Percentiles rank a stretch among this genome's conserved stretches.
These are phyloP conservation scores for Vinca minor DNA, from an alignment of 257 asterid species.

Conservation along the genomic window DNA sequence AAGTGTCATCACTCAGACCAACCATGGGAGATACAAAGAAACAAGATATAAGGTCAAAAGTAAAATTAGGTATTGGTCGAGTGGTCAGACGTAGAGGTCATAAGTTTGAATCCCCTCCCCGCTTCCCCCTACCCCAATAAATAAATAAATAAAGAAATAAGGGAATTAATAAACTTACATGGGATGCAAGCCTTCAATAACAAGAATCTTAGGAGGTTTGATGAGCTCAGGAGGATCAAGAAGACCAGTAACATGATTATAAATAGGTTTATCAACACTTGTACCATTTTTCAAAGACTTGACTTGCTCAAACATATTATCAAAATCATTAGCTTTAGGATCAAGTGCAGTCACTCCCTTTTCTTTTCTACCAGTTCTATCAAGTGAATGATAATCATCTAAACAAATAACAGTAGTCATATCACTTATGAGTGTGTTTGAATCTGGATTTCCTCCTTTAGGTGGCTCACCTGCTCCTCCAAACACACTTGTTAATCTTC, in stretches of 20 bases:
- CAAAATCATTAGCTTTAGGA: conserved; percentile 80
- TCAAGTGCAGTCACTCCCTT: conserved; percentile 95
- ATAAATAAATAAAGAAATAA: too few relatives aligned
- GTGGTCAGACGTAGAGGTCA: too few relatives aligned
- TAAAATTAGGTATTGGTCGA: too few relatives aligned
- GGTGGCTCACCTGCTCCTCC: conserved; percentile 99
- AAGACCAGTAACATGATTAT: conserved; percentile 80
- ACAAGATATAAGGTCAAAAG: too few relatives aligned
- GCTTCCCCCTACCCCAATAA: too few relatives aligned
- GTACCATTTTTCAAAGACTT: conserved; percentile 67
- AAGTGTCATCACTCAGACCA: too few relatives aligned
- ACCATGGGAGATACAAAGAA: too few relatives aligned
- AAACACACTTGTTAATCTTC: conserved; percentile 87
- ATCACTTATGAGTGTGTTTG: conserved; percentile 85
- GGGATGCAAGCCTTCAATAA: conserved; percentile 95
- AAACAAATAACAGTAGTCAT: conserved; percentile 86
- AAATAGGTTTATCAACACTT: conserved; percentile 74
- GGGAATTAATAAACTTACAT: conserved; percentile 80
- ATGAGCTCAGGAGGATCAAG: conserved; percentile 84
- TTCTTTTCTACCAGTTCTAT: conserved; percentile 78
- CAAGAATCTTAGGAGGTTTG: conserved; percentile 92
- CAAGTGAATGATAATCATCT: conserved; percentile 93
- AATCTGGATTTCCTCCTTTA: conserved; percentile 90
- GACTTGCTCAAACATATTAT: conserved; percentile 88
- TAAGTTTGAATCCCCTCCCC: too few relatives aligned